Evolutionary conservation across 352 stramenopile species (phyloP).

Genomic region (Peronospora farinosa): DNA sequence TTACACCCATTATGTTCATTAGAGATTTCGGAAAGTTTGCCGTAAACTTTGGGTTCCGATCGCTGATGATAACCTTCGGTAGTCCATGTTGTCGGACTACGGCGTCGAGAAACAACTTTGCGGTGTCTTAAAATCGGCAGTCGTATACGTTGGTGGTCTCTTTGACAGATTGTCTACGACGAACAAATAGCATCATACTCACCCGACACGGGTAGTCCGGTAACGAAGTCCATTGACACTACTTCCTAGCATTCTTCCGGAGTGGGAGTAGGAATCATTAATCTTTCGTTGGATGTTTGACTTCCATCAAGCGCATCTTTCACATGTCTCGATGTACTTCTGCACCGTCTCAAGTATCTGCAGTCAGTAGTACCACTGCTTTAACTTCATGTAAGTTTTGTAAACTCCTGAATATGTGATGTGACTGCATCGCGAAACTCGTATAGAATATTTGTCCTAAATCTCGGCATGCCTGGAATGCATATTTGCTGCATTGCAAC

Average conservation of each 20-base stretch:
- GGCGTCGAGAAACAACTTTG: constrained; percentile 5
- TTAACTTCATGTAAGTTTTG: constrained; percentile 10
- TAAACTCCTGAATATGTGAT: constrained; percentile 8
- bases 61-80: constrained; percentile 8
- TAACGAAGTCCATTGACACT: constrained; percentile 21
- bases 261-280: constrained; percentile 2
- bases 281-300: not conserved
- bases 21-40: too few relatives aligned
- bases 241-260: not conserved
- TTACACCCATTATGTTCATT: too few relatives aligned
- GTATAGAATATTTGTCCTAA: constrained; percentile 2
- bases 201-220: not conserved
- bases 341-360: not conserved
- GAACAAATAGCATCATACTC: constrained; percentile 9
- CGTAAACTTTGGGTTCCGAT: constrained; percentile 15
- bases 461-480: not conserved
- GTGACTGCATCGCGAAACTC: constrained; percentile 17
- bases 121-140: constrained; percentile 6
- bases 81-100: constrained; percentile 16
- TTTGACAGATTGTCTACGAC: constrained; percentile 25
- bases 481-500: not conserved
- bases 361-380: constrained; percentile 12
- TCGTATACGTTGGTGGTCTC: constrained; percentile 12
- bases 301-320: not conserved
- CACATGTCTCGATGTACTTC: not conserved